Evolutionary conservation across 257 asterid species (phyloP).

Genomic region (Coffea canephora): DNA sequence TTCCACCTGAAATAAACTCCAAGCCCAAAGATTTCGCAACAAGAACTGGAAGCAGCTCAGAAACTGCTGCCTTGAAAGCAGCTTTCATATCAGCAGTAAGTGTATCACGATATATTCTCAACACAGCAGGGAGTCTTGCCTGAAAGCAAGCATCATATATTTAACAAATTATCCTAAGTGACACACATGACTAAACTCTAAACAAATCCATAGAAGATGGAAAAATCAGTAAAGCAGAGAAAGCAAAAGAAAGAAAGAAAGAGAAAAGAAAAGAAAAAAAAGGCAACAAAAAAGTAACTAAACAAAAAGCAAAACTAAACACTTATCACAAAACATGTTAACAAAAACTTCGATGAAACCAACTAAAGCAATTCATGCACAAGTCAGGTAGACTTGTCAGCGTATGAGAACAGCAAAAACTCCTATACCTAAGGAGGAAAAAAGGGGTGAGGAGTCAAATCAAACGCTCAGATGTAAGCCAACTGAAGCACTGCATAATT

Average conservation of each 20-base stretch:
- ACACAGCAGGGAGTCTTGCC: constrained; percentile 93
- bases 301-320: too few species aligned
- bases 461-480: not conserved
- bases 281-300: too few species aligned
- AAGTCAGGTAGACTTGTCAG: not conserved
- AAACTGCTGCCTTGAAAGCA: constrained; percentile 76
- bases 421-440: not conserved
- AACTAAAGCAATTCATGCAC: not conserved
- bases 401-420: not conserved
- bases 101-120: constrained; percentile 89
- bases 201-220: not conserved
- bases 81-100: constrained; percentile 85
- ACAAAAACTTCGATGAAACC: not conserved
- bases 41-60: constrained; percentile 61
- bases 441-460: not conserved
- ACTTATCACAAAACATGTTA: not conserved
- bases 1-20: constrained; percentile 72
- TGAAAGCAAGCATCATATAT: constrained; percentile 32
- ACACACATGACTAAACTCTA: not conserved
- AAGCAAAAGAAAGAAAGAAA: not conserved
- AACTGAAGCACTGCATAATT: not conserved
- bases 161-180: not conserved
- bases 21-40: constrained; percentile 56
- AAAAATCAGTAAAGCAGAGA: not conserved
- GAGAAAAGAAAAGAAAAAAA: not conserved